Evolutionary conservation across 306 rosid species (phyloP).

Genomic region (Senna tora): DNA sequence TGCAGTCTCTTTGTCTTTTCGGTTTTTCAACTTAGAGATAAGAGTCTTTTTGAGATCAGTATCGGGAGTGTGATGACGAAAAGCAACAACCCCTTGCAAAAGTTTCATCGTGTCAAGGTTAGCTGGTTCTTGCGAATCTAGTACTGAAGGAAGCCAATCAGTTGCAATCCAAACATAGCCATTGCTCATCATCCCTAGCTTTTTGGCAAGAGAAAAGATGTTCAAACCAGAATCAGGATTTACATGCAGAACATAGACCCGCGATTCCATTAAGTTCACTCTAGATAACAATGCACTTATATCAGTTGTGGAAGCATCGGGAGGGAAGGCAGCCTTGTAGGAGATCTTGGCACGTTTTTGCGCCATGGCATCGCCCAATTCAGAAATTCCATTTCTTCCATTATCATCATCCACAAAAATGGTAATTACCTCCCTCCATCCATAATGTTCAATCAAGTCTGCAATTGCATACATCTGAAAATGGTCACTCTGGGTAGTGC

Average conservation of each 20-base stretch:
- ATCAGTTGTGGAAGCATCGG: conserved; percentile 47
- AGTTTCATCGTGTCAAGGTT: conserved; percentile 52
- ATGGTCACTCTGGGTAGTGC: conserved; percentile 79
- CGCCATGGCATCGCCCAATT: conserved; percentile 74
- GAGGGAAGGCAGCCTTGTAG: conserved; percentile 76
- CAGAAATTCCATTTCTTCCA: conserved; percentile 83
- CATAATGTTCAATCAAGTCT: conserved; percentile 59
- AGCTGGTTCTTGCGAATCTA: conserved; percentile 62
- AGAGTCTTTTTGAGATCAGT: conserved; percentile 57
- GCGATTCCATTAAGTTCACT: conserved; percentile 91
- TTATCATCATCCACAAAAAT: conserved; percentile 91
- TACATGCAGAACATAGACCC: conserved; percentile 86
- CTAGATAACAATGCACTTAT: conserved; percentile 62
- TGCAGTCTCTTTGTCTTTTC: conserved; percentile 43
- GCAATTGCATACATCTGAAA: conserved; percentile 87
- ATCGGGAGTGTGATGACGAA: conserved; percentile 83
- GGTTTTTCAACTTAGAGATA: conserved; percentile 50
- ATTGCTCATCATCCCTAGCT: conserved; percentile 68
- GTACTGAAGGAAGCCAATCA: conserved; percentile 85
- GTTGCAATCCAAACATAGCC: conserved; percentile 96
- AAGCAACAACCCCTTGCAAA: conserved; percentile 83
- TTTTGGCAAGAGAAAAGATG: conserved; percentile 64
- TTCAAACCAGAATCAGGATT: conserved; percentile 85
- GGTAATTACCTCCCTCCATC: conserved; percentile 86
- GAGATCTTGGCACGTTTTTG: conserved; percentile 77